Percentiles rank a stretch among this genome's conserved stretches.
Conservation (phyloP, 78 protist genomes). For the Cavenderia fasciculata region DNA sequence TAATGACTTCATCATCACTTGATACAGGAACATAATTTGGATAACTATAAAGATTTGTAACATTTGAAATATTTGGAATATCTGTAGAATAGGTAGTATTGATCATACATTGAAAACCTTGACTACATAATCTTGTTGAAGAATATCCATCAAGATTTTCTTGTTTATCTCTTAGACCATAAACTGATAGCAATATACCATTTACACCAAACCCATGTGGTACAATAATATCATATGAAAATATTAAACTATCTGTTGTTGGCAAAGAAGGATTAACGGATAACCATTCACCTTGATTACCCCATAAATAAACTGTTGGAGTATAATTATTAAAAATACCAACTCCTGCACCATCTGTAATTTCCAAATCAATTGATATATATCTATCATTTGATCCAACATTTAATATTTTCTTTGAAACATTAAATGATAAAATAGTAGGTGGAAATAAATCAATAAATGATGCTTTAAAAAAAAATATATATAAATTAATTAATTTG, state of each 20-base stretch:
- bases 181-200: not conserved
- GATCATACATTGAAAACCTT: not conserved
- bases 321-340: too few relatives aligned
- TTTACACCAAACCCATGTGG: conserved; percentile 22
- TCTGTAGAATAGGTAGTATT: not conserved
- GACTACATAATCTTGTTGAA: not conserved
- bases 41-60: not conserved
- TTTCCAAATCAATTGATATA: not conserved
- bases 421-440: not conserved
- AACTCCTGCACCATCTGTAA: not conserved
- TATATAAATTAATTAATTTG: not conserved
- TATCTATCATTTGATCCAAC: not conserved
- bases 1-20: too few relatives aligned
- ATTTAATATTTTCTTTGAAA: not conserved
- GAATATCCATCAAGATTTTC: conserved; percentile 16
- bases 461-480: not conserved
- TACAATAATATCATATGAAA: not conserved
- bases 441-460: not conserved
- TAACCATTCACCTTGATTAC: not conserved
- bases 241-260: not conserved
- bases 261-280: not conserved
- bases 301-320: not conserved
- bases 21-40: too few relatives aligned
- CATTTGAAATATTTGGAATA: not conserved
- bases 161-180: conserved; percentile 4